A percentile compares a stretch with the other conserved stretches of the same genome.
These are phyloP conservation scores for Phytomonas sp. DNA, from an alignment of 208 protist species.

Conservation along the genomic window DNA sequence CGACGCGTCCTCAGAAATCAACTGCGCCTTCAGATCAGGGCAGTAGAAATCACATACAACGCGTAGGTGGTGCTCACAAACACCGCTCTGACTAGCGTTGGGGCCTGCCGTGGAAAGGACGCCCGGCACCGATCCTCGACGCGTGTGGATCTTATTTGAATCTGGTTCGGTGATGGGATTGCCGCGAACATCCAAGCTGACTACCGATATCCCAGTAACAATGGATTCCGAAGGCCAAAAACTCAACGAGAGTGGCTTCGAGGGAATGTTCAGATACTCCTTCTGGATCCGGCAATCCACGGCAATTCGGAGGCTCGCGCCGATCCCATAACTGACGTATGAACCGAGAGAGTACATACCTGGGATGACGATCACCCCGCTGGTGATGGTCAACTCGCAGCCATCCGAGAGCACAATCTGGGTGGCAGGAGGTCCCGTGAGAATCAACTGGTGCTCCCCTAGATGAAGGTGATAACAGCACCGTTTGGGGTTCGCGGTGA, in stretches of 20 bases:
- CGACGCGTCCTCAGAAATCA: slow-evolving; percentile 64
- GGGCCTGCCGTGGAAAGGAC: too few species aligned
- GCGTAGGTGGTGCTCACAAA: slow-evolving; percentile 19
- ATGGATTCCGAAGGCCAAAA: too few species aligned
- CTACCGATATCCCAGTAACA: too few species aligned
- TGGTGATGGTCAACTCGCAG: slow-evolving; percentile 78
- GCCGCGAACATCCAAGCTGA: too few species aligned
- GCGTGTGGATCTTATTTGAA: too few species aligned
- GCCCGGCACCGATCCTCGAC: too few species aligned
- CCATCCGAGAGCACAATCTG: slow-evolving; percentile 69
- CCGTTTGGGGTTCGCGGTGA: slow-evolving; percentile 44
- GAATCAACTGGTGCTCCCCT: slow-evolving; percentile 40
- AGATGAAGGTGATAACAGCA: slow-evolving; percentile 75
- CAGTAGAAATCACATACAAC: slow-evolving; percentile 32
- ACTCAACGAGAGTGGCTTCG: slow-evolving; percentile 1
- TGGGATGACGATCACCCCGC: slow-evolving; percentile 72
- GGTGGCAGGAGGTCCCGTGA: slow-evolving; percentile 38
- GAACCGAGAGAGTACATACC: slow-evolving; percentile 77
- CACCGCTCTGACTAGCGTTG: too few species aligned
- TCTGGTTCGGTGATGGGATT: too few species aligned
- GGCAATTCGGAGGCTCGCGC: slow-evolving; percentile 47
- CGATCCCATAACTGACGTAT: slow-evolving; percentile 70
- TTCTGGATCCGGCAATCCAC: slow-evolving; percentile 58
- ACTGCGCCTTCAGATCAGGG: slow-evolving; percentile 25
- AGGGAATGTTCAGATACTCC: slow-evolving; percentile 29